Percentiles rank a stretch among this genome's conserved stretches.
phyloP scores from a whole-genome alignment of 495 filamentous ascomycete genomes.

The Articulospora tetracladia region DNA sequence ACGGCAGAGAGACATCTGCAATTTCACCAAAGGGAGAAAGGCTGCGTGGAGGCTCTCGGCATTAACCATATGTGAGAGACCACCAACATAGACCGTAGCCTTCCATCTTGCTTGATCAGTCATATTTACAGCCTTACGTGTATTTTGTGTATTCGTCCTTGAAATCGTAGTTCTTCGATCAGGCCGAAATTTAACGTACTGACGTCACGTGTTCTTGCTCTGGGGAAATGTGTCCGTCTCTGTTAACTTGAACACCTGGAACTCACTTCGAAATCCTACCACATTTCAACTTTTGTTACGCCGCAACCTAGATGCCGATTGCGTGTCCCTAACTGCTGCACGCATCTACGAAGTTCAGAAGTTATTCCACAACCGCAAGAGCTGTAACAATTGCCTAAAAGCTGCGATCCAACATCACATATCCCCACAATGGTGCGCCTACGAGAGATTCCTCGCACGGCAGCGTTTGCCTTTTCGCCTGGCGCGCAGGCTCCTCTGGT shows the following conservation, averaged over 20 bases:
- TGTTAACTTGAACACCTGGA: slow-evolving; percentile 9
- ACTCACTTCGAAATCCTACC: slow-evolving; percentile 10
- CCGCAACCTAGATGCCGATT: slow-evolving; percentile 4
- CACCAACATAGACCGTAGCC: slow-evolving; percentile 86
- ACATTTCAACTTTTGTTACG: slow-evolving; percentile 4
- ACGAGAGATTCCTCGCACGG: slow-evolving; percentile 92
- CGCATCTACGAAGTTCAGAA: not conserved
- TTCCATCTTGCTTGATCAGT: slow-evolving; percentile 65
- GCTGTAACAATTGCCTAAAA: slow-evolving; percentile 6
- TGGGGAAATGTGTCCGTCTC: slow-evolving; percentile 21
- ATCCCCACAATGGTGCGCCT: slow-evolving; percentile 74
- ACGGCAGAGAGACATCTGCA: slow-evolving; percentile 78
- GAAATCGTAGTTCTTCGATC: not conserved
- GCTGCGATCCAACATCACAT: slow-evolving; percentile 29
- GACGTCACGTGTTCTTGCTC: not conserved
- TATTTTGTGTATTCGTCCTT: not conserved
- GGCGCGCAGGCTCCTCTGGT: slow-evolving; percentile 70
- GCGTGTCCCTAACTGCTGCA: not conserved
- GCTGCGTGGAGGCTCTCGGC: slow-evolving; percentile 73
- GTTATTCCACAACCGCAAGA: not conserved
- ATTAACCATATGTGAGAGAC: slow-evolving; percentile 77
- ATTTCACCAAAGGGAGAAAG: slow-evolving; percentile 98
- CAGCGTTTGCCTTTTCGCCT: slow-evolving; percentile 95
- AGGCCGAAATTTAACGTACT: not conserved
- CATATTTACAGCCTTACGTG: slow-evolving; percentile 11